Percentiles rank a stretch among this genome's conserved stretches.
These are phyloP conservation scores for Apiospora saccharicola DNA, from an alignment of 2,329 filamentous ascomycete genomes.

Conservation along the genomic window DNA sequence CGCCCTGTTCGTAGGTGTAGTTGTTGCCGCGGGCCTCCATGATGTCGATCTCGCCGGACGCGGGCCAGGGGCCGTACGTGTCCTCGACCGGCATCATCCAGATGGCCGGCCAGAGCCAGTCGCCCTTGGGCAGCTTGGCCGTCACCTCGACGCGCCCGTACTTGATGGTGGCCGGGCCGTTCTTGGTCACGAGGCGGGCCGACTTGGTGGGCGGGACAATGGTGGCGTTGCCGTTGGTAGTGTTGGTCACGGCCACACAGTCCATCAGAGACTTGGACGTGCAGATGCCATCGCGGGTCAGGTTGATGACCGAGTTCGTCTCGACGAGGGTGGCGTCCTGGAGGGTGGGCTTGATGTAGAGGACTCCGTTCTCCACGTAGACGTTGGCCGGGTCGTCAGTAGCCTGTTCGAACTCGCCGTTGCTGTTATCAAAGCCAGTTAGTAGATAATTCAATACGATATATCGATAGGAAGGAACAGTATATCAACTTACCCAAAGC, in stretches of 20 bases:
- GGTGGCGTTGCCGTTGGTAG: constrained; percentile 71
- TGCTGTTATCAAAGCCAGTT: constrained; percentile 54
- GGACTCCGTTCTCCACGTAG: constrained; percentile 71
- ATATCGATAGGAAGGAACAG: background rate
- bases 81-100: constrained; percentile 83
- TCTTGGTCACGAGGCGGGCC: constrained; percentile 78
- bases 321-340: constrained; percentile 73
- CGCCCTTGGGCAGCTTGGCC: constrained; percentile 77
- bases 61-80: constrained; percentile 79
- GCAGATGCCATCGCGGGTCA: constrained; percentile 71
- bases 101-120: constrained; percentile 93
- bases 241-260: constrained; percentile 78
- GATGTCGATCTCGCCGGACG: constrained; percentile 85
- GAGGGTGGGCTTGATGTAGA: constrained; percentile 80
- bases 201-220: constrained; percentile 82
- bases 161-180: constrained; percentile 70
- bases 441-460: background rate
- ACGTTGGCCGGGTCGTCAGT: constrained; percentile 77
- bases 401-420: constrained; percentile 82
- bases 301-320: constrained; percentile 71
- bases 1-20: constrained; percentile 76
- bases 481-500: constrained; percentile 69
- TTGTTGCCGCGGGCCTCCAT: constrained; percentile 85
- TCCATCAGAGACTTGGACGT: constrained; percentile 65
- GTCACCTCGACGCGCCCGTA: constrained; percentile 84